Base-by-base conservation (phyloP, 108 stramenopile species). In the Nitzschia inconspicua region DNA sequence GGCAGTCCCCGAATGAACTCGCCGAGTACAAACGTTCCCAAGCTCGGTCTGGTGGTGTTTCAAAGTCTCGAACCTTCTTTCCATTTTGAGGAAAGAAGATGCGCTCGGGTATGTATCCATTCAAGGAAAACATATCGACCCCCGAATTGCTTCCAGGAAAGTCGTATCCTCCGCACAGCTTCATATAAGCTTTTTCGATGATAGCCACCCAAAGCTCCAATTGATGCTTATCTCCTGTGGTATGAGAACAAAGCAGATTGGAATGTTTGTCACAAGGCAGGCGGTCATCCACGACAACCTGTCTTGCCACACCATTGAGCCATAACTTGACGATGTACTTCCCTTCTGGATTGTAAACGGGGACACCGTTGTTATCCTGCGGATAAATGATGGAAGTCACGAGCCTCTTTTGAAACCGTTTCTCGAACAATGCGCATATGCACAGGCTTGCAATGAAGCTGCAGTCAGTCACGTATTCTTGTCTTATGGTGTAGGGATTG, bases 121-220 rank as follows among this genome's bases (percentile, higher is more conserved):
- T 96, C 37, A 97, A 70, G 16, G 84, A 83, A 52, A 88, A 91
- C 20, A 97, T 44, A 68, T 97, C 96, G 14, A 94, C 82, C 27
- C 93, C 93, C 31, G 77, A 80, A 61, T 94, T 96, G 44, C 86
- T 88, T 14, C 96, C 96, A 4, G 95, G 93, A 71, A 97, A 97
- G 47, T 89, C 79, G 63, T 96, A 97, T 16, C 95, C 95, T 3
- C 87, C 89, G 61, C 75, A 83, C 2, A 97, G 68, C 54, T 97
- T 97, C 77, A 96, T 79, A 66, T 87, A 96, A 2, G 97, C 97
- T 72, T 97, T 97, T 87, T 97, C 97, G 9, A 97, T 68, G 50
- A 97, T 80, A 24, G 85, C 60, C 7, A 94, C 93, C 91, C 93
- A 97, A 3, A 96, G 63, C 75, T 97, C 97, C 22, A 87, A 66